Evolutionary conservation across 2,329 filamentous ascomycete species (phyloP), one percentile per base, ranked within the genome.

Genomic region (Colletotrichum incanum): DNA sequence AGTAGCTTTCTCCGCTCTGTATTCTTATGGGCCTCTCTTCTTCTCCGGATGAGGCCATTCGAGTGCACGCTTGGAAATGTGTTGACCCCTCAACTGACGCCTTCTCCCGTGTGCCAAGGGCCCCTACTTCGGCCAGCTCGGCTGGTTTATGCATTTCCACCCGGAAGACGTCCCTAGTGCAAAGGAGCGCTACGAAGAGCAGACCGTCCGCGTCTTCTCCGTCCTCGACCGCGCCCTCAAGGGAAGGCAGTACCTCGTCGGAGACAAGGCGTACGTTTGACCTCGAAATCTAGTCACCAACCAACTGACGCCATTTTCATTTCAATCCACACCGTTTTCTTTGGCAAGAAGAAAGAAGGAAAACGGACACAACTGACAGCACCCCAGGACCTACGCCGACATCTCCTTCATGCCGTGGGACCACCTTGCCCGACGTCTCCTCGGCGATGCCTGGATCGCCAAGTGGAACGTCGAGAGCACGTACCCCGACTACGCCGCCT

Each of bases 81-180:
- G n/a, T 5, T n/a, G 41, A 28, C 4, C 6, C 16, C 8, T 7
- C 7, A 2, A 41, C 49, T 43, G 20, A 55, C 9, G 23, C 16
- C 9, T 52, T 20, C 8, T 49, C 55, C 14, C 7, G 1, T 7
- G 18, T 11, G 8, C 37, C 8, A 2, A 86, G 75, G 85, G 83
- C 0, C 84, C 84, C 0, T 87, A 86, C 74, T 86, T 77, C 55
- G 85, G 85, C 5, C 82, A 86, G 74, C 73, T 71, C 2, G 74
- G 65, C 9, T 83, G 82, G 81, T 86, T 86, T 76, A 54, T 34
- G 18, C 65, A 74, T 8, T 71, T 56, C 71, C 76, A 80, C 65
- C 73, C 72, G 1, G 80, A 80, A 45, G 68, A 78, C 16, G 65
- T 81, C 14, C 77, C 76, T 12, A 76, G 73, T 7, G 80, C 79